These are phyloP conservation scores for Sporisorium iseilematis-ciliati DNA, from an alignment of 1,284 basidiomycete species.

Conservation along the genomic window DNA sequence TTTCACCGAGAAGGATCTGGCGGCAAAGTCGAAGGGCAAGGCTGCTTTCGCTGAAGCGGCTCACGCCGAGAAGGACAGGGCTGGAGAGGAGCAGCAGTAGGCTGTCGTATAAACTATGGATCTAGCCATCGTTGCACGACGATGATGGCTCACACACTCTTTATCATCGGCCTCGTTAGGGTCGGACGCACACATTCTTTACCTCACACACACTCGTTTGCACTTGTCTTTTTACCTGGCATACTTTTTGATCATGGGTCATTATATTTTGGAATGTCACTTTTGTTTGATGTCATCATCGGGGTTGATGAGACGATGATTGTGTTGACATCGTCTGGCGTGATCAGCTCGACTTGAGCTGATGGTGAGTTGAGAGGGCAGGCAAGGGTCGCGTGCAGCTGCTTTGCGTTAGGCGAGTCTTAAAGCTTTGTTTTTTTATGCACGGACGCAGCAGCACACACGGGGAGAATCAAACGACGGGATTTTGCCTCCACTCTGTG, in stretches of 20 bases:
- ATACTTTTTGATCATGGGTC: constrained; percentile 4
- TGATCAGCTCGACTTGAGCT: neutral
- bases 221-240: constrained; percentile 3
- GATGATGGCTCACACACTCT: neutral
- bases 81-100: constrained; percentile 19
- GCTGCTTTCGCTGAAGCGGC: constrained; percentile 1
- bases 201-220: constrained; percentile 2
- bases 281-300: neutral
- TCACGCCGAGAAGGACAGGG: constrained; percentile 4
- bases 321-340: neutral
- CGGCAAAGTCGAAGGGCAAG: constrained; percentile 17
- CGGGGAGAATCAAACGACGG: neutral
- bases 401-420: neutral
- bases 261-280: constrained; percentile 5
- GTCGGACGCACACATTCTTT: constrained; percentile 4
- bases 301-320: neutral
- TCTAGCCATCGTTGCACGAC: neutral
- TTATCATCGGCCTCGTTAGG: neutral
- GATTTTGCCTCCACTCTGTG: neutral
- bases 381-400: neutral
- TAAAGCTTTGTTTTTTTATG: neutral
- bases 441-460: constrained; percentile 1
- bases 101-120: neutral
- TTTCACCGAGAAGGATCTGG: constrained; percentile 25
- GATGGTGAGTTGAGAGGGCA: neutral